phyloP scores from a whole-genome alignment of 2,329 filamentous ascomycete species.

The Alternaria sp. region DNA sequence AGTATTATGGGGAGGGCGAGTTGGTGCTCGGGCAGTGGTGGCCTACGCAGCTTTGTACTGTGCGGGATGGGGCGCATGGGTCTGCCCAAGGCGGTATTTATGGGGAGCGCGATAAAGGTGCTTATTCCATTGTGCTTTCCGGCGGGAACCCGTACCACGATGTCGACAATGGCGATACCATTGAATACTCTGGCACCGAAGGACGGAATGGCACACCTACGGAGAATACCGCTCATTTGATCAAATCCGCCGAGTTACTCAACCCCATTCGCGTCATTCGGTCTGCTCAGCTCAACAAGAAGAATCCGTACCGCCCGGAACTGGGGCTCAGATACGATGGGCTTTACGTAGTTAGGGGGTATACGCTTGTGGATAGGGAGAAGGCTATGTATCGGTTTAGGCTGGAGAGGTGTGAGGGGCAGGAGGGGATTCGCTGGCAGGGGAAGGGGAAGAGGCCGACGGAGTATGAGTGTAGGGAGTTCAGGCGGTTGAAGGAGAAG shows the following conservation, averaged over 20 bases:
- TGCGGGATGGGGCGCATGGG: constrained; percentile 63
- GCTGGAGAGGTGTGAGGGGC: constrained; percentile 52
- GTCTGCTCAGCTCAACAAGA: constrained; percentile 47
- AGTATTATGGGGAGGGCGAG: constrained; percentile 49
- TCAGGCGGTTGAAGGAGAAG: constrained; percentile 24
- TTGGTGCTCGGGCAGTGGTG: constrained; percentile 62
- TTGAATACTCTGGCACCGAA: constrained; percentile 62
- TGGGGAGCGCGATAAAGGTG: constrained; percentile 55
- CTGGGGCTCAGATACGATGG: constrained; percentile 65
- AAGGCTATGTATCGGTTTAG: constrained; percentile 58
- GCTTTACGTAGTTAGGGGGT: constrained; percentile 56
- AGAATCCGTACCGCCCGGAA: constrained; percentile 53
- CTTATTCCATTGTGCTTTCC: constrained; percentile 63
- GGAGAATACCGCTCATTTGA: constrained; percentile 52
- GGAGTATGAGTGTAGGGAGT: constrained; percentile 35
- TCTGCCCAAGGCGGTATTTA: constrained; percentile 55
- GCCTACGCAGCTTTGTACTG: constrained; percentile 58
- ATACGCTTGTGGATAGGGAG: constrained; percentile 48
- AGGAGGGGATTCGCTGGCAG: constrained; percentile 56
- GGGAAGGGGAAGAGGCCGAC: constrained; percentile 53
- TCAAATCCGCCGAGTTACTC: constrained; percentile 46
- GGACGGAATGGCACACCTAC: constrained; percentile 39
- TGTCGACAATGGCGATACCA: constrained; percentile 56
- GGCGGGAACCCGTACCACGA: constrained; percentile 55
- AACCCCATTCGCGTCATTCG: constrained; percentile 60